Evolutionary conservation across 257 asterid species (phyloP), one percentile per base, ranked within the genome.

Genomic region (Anisodus acutangulus): DNA sequence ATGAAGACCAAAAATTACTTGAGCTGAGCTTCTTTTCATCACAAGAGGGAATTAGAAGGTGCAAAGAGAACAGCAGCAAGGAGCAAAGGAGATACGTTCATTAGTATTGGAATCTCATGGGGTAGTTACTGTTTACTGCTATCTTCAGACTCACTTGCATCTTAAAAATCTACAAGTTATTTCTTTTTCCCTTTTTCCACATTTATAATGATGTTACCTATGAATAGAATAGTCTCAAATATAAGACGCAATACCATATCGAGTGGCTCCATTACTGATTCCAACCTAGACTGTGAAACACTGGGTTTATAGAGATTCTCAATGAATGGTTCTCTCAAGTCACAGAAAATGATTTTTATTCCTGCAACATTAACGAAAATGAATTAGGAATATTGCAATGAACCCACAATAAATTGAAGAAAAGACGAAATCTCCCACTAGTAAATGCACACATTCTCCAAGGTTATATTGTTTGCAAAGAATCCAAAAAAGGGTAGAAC

Each of bases 281-380:
- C 99, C 90, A 96, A 84, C 89, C 99, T 89, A 71, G 92, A 92
- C 87, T 94, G 95, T 47, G 95, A 82, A 66, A 90, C 99, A 86
- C 89, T 93, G 84, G 98, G 97, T 88, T 88, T 93, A 71, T 96
- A 94, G 17, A 96, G 97, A 84, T 93, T 92, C 60, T 94, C 98
- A 66, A 94, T 92, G 88, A 96, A 93, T 9, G 91, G 87, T 87
- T 92, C 99, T 85, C 99, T 92, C 90, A 96, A 87, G 88, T 96
- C 99, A 97, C 98, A 94, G 88, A 94, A 96, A 47, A 96, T 89
- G 60, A 92, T 90, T 91, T 96, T 96, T 26, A 93, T 93, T 87
- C 99, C 99, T 94, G 87, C 78, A 86, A 45, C 26, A 41, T 69
- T 67, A 49, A 59, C 22, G 12, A 86, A 64, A 54, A 62, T 11